phyloP scores from a whole-genome alignment of 2,329 filamentous ascomycete species.

The Huntiella savannae region DNA sequence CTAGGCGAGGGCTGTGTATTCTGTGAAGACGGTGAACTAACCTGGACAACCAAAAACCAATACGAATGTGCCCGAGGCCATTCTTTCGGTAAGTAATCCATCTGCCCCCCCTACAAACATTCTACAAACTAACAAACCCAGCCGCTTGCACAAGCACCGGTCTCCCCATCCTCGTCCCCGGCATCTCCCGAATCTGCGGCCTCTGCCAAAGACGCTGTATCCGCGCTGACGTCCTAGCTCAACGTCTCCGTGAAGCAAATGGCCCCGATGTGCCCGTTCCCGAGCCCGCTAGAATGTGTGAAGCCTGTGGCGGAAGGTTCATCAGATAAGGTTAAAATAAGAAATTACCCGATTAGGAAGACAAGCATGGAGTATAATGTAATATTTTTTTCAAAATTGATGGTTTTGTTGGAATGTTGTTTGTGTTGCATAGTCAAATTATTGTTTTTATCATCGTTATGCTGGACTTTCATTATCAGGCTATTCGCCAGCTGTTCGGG shows the following conservation, averaged over 20 bases:
- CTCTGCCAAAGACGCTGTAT: slow-evolving; percentile 25
- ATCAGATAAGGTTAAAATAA: slow-evolving; percentile 1
- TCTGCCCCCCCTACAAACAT: background rate
- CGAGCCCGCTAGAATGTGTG: slow-evolving; percentile 2
- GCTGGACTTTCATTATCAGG: too few species aligned
- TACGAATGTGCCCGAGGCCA: slow-evolving; percentile 23
- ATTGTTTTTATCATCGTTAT: too few species aligned
- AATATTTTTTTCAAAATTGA: background rate
- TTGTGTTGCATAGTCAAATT: too few species aligned
- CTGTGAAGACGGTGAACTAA: slow-evolving; percentile 21
- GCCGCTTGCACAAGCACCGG: slow-evolving; percentile 35
- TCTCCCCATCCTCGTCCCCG: slow-evolving; percentile 34
- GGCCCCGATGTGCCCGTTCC: slow-evolving; percentile 1
- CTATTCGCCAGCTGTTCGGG: too few species aligned
- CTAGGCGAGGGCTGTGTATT: slow-evolving; percentile 27
- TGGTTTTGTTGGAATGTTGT: background rate
- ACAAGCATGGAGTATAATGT: background rate
- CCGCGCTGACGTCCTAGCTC: background rate
- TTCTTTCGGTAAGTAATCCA: slow-evolving; percentile 20
- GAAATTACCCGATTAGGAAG: too few species aligned
- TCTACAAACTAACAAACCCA: slow-evolving; percentile 14
- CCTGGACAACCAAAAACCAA: slow-evolving; percentile 17
- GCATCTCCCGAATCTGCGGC: slow-evolving; percentile 33
- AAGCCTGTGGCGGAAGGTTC: slow-evolving; percentile 8
- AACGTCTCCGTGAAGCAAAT: slow-evolving; percentile 1